Evolutionary conservation across 2,329 filamentous ascomycete species (phyloP).

Genomic region (Phaeosphaeria sp.): DNA sequence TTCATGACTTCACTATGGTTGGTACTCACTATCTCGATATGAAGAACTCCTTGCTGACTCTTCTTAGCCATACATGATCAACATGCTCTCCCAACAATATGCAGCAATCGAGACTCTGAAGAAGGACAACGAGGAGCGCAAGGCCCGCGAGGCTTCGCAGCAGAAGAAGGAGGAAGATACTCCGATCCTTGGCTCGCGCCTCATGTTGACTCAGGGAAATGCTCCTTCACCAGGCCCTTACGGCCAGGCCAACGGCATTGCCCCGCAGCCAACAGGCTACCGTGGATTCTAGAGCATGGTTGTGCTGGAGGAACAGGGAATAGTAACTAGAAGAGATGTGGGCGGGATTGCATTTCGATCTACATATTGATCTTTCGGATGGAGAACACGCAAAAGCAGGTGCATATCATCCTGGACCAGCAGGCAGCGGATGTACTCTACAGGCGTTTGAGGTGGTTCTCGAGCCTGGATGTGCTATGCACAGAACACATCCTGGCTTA

Average conservation of each 20-base stretch:
- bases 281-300: slow-evolving; percentile 41
- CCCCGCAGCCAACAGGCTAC: slow-evolving; percentile 79
- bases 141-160: slow-evolving; percentile 72
- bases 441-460: slow-evolving; percentile 34
- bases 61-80: slow-evolving; percentile 88
- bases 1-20: slow-evolving; percentile 93
- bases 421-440: slow-evolving; percentile 35
- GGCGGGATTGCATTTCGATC: slow-evolving; percentile 15
- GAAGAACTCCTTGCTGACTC: not conserved
- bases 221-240: slow-evolving; percentile 71
- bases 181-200: slow-evolving; percentile 86
- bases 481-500: slow-evolving; percentile 19
- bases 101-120: slow-evolving; percentile 83
- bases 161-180: slow-evolving; percentile 92
- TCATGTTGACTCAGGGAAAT: slow-evolving; percentile 97
- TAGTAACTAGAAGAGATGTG: slow-evolving; percentile 1
- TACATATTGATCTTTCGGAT: slow-evolving; percentile 34
- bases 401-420: slow-evolving; percentile 22
- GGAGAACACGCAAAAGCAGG: slow-evolving; percentile 32
- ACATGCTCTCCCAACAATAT: slow-evolving; percentile 90
- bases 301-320: not conserved
- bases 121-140: slow-evolving; percentile 95
- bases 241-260: slow-evolving; percentile 84
- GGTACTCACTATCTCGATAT: not conserved
- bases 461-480: slow-evolving; percentile 21